Base-by-base conservation (phyloP, 176 grass and related monocot species). In the Olyra latifolia region DNA sequence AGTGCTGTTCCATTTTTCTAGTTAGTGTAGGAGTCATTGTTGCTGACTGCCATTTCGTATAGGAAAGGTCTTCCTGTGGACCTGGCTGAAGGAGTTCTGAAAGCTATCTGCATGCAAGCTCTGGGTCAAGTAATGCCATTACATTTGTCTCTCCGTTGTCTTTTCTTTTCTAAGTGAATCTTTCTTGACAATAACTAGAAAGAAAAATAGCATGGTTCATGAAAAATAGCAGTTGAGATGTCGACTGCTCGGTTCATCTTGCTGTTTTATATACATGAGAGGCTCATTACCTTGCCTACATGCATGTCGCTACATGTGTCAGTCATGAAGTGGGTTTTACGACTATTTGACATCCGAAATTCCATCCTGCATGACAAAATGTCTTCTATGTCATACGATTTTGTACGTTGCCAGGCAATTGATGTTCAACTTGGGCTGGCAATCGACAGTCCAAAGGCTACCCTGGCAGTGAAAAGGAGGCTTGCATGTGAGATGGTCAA, bases 401-500 rank as follows among this genome's bases (percentile, higher is more conserved):
- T 72, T n/a, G 1, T 77, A 56, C 45, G 14, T 47, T 66, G 32
- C 50, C 82, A 98, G 95, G 90, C 89, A 69, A 93, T 95, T 56
- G 92, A 98, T 84, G 79, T 98, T 41, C 95, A 98, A 85, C 95
- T 98, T 86, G 95, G 95, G 68, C 83, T 94, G 90, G 92, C 95
- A 59, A 98, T 95, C 70, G 92, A 98, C 46, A 98, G 95, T 76
- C 88, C 92, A 13, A 95, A 95, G 75, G 95, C 92, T 71, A 98
- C 92, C 62, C 81, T 98, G 59, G 92, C 95, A 53, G 95, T 98
- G 47, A 98, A 98, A 93, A 91, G 95, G 63, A 89, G 95, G 72
- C 82, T 98, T 62, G 95, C 95, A 81, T 98, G 95, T 83, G 95
- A 98, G 75, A 98, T 98, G 92, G 90, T 94, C 47, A 95, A 95